Percentiles rank a stretch among this genome's conserved stretches.
Evolutionary conservation across 805 yeast genomes (phyloP).

Genomic region (Nakazawaea anatomiae): DNA sequence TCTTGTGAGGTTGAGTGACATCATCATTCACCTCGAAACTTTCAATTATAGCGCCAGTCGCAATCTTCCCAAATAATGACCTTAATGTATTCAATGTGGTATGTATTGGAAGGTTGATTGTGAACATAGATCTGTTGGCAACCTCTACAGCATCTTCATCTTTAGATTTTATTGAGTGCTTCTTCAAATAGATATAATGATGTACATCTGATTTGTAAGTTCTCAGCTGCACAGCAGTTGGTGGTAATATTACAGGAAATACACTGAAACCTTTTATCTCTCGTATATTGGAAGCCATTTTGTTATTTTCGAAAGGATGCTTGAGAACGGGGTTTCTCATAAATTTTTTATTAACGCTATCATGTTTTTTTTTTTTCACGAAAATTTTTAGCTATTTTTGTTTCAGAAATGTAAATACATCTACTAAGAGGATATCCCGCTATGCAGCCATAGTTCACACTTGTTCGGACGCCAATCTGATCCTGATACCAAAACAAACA

Average conservation of each 20-base stretch:
- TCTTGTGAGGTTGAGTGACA: conserved; percentile 36
- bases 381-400: too few relatives aligned
- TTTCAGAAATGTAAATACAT: too few relatives aligned
- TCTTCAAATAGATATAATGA: conserved; percentile 64
- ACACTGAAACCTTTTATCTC: conserved; percentile 57
- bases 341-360: too few relatives aligned
- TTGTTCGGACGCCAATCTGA: too few relatives aligned
- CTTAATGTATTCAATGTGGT: conserved; percentile 48
- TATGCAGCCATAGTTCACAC: too few relatives aligned
- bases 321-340: background rate
- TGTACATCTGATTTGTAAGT: conserved; percentile 18
- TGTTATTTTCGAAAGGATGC: background rate
- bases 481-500: too few relatives aligned
- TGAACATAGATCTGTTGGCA: conserved; percentile 56
- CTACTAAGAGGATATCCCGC: too few relatives aligned
- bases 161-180: conserved; percentile 39
- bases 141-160: conserved; percentile 35
- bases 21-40: conserved; percentile 25
- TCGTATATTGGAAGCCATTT: conserved; percentile 12
- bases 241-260: conserved; percentile 39
- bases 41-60: conserved; percentile 63
- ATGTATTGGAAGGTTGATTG: conserved; percentile 69
- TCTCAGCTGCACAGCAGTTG: conserved; percentile 15
- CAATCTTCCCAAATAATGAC: conserved; percentile 49
- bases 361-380: too few relatives aligned